phyloP scores from a whole-genome alignment of 2,329 filamentous ascomycete species.

The Ceratocystis papillata region DNA sequence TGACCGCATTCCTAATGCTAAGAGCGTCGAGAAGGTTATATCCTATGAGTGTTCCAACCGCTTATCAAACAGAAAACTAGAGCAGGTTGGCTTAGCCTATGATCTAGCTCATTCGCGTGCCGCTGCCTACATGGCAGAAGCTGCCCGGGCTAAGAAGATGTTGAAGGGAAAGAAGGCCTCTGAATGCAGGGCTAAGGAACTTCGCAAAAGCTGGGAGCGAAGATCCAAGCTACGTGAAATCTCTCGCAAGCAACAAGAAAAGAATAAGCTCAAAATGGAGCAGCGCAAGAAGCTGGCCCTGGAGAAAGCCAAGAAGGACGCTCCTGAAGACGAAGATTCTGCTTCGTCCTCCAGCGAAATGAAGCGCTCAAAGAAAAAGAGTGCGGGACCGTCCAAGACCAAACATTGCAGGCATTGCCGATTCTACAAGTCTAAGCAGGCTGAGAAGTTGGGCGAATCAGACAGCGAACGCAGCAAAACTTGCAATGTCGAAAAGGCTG shows the following conservation, averaged over 20 bases:
- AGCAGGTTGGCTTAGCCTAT: constrained; percentile 48
- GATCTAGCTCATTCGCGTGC: constrained; percentile 52
- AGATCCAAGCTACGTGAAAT: constrained; percentile 37
- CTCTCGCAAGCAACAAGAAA: constrained; percentile 35
- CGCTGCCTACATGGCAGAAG: constrained; percentile 40
- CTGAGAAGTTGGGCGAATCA: constrained; percentile 16
- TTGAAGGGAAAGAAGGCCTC: constrained; percentile 42
- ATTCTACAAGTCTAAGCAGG: constrained; percentile 16
- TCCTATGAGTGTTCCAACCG: constrained; percentile 40
- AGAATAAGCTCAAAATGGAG: constrained; percentile 33
- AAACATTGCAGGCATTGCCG: constrained; percentile 15
- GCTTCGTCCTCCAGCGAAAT: constrained; percentile 22
- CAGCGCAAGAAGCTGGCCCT: constrained; percentile 25
- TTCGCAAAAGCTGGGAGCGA: constrained; percentile 41
- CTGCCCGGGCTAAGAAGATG: constrained; percentile 41
- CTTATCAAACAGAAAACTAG: constrained; percentile 44
- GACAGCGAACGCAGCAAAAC: background rate
- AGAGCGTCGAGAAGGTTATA: constrained; percentile 47
- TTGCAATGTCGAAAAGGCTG: background rate
- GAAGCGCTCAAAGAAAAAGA: constrained; percentile 25
- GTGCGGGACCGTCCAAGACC: background rate
- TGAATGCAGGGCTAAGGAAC: constrained; percentile 36
- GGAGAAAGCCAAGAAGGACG: constrained; percentile 27
- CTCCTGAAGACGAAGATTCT: constrained; percentile 27
- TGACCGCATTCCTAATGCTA: constrained; percentile 35